A percentile compares a stretch with the other conserved stretches of the same genome.
Evolutionary conservation across 345 rosid genomes (phyloP).

Genomic region (Draba incana): DNA sequence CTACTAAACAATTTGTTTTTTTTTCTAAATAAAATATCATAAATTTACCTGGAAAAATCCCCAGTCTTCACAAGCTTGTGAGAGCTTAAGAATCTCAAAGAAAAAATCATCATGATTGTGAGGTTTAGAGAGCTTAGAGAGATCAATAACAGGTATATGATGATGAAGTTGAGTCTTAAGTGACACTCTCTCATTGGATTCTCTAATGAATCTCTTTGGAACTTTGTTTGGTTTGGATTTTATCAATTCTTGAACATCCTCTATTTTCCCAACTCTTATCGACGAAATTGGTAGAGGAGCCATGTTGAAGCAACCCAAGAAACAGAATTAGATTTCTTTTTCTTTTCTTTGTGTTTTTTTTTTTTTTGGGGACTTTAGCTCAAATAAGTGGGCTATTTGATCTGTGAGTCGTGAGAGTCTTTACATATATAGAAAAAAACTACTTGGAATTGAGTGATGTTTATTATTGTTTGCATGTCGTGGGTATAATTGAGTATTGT

Average conservation of each 20-base stretch:
- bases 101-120: slow-evolving; percentile 43
- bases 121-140: slow-evolving; percentile 57
- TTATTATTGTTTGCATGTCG: slow-evolving; percentile 42
- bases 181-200: slow-evolving; percentile 57
- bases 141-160: slow-evolving; percentile 69
- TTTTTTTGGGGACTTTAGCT: slow-evolving; percentile 13
- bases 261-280: slow-evolving; percentile 73
- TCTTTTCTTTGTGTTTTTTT: not conserved
- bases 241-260: slow-evolving; percentile 89
- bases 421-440: slow-evolving; percentile 36
- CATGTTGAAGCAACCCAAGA: slow-evolving; percentile 44
- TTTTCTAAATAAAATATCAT: not conserved
- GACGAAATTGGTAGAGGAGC: slow-evolving; percentile 63
- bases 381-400: slow-evolving; percentile 21
- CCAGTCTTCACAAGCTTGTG: slow-evolving; percentile 87
- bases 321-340: slow-evolving; percentile 1
- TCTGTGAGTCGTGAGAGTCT: slow-evolving; percentile 32
- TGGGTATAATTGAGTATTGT: slow-evolving; percentile 39
- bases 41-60: slow-evolving; percentile 86
- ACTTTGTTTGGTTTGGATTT: slow-evolving; percentile 59
- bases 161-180: slow-evolving; percentile 37
- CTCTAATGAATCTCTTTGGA: slow-evolving; percentile 81
- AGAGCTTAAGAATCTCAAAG: slow-evolving; percentile 52
- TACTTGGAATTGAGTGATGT: slow-evolving; percentile 37
- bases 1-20: too few species aligned